Conservation (phyloP, 1,284 basidiomycete species). For the Trichosporon asahii region DNA sequence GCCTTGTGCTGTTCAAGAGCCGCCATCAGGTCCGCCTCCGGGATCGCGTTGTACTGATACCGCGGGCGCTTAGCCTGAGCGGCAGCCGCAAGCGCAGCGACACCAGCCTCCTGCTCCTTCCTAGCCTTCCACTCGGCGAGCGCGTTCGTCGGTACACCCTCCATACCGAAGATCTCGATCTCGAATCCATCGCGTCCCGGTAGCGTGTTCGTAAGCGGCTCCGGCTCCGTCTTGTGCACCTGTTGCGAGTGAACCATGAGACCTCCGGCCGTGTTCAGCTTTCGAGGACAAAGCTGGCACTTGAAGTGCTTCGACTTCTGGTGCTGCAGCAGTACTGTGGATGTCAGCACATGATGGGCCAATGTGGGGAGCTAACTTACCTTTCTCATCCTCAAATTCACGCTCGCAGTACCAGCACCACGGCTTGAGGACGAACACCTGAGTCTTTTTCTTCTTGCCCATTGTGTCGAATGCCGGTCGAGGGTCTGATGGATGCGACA, state of each 20-base stretch:
- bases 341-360: slow-evolving; percentile 10
- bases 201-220: slow-evolving; percentile 96
- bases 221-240: slow-evolving; percentile 95
- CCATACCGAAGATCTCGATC: slow-evolving; percentile 99
- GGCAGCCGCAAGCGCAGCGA: slow-evolving; percentile 70
- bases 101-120: slow-evolving; percentile 84
- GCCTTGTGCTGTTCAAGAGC: slow-evolving; percentile 87
- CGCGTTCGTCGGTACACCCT: slow-evolving; percentile 91
- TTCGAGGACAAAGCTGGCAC: slow-evolving; percentile 89
- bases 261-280: slow-evolving; percentile 91
- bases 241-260: slow-evolving; percentile 98
- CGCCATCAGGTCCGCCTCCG: slow-evolving; percentile 76
- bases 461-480: slow-evolving; percentile 30
- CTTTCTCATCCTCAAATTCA: slow-evolving; percentile 97
- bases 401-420: slow-evolving; percentile 99
- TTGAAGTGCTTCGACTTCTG: slow-evolving; percentile 99
- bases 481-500: slow-evolving; percentile 9
- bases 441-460: slow-evolving; percentile 52
- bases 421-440: slow-evolving; percentile 65
- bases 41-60: slow-evolving; percentile 73
- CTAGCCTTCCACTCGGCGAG: slow-evolving; percentile 90
- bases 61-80: slow-evolving; percentile 71
- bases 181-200: slow-evolving; percentile 97
- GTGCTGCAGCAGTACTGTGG: slow-evolving; percentile 88
- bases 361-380: slow-evolving; percentile 51